A percentile compares a stretch with the other conserved stretches of the same genome.
Conservation (phyloP, 176 grass and related monocot genomes). For the Lolium perenne region DNA sequence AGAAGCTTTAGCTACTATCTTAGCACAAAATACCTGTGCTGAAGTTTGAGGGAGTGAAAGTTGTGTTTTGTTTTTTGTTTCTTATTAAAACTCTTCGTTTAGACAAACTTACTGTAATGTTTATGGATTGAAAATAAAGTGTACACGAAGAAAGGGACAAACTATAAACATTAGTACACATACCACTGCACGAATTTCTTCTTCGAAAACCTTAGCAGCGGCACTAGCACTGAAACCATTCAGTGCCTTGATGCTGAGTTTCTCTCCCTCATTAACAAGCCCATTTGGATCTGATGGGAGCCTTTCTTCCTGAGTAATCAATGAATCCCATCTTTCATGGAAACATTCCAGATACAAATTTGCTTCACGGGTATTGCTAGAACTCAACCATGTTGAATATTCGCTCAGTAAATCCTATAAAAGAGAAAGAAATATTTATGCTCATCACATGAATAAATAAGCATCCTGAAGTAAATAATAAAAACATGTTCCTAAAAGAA, state of each 20-base stretch:
- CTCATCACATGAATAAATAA: conserved; percentile 37
- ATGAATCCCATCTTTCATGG: conserved; percentile 53
- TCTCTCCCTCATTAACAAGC: conserved; percentile 50
- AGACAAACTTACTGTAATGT: conserved; percentile 25
- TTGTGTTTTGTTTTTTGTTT: background rate
- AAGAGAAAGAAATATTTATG: conserved; percentile 32
- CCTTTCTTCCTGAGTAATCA: conserved; percentile 58
- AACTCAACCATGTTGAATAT: conserved; percentile 78
- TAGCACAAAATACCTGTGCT: conserved; percentile 11
- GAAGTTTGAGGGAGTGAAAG: conserved; percentile 7
- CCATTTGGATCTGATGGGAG: conserved; percentile 45
- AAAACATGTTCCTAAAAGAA: background rate
- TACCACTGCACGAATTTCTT: conserved; percentile 94
- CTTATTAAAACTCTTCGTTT: conserved; percentile 27
- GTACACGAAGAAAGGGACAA: conserved; percentile 8
- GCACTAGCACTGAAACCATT: conserved; percentile 72
- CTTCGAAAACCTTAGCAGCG: conserved; percentile 82
- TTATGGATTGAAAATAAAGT: conserved; percentile 15
- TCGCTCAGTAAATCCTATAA: conserved; percentile 72
- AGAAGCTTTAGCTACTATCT: conserved; percentile 9
- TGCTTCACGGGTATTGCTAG: conserved; percentile 78
- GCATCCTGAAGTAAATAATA: conserved; percentile 25
- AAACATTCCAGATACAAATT: conserved; percentile 73
- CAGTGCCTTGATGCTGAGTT: conserved; percentile 61
- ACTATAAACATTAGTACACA: conserved; percentile 28